These are phyloP conservation scores for Prunus armeniaca DNA, from an alignment of 306 rosid genomes.

Conservation along the genomic window DNA sequence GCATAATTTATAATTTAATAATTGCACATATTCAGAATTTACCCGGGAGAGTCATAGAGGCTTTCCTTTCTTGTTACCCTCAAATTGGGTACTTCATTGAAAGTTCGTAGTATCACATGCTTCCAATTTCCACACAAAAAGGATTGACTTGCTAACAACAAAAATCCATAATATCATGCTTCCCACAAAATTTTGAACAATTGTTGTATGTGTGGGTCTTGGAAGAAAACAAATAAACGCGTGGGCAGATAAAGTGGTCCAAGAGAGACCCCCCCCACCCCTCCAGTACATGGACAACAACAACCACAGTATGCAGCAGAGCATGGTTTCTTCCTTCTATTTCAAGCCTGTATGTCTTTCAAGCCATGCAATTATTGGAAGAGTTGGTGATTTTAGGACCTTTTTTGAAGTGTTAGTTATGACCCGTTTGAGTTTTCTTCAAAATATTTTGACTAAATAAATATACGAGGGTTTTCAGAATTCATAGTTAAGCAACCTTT, in stretches of 20 bases:
- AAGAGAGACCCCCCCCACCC: slow-evolving; percentile 3
- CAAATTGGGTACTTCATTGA: too few species aligned
- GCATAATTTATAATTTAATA: background rate
- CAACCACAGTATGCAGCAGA: slow-evolving; percentile 5
- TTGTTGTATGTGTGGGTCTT: slow-evolving; percentile 20
- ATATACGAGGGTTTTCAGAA: background rate
- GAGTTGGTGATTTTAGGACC: slow-evolving; percentile 3
- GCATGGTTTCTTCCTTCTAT: slow-evolving; percentile 7
- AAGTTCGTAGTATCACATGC: background rate
- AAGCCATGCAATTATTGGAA: slow-evolving; percentile 11
- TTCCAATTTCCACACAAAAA: background rate
- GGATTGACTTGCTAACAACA: slow-evolving; percentile 8
- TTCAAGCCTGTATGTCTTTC: background rate
- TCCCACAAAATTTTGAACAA: background rate
- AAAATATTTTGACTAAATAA: background rate
- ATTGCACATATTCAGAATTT: background rate
- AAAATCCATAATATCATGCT: slow-evolving; percentile 4
- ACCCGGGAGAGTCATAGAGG: background rate
- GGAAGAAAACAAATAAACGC: background rate
- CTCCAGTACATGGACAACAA: slow-evolving; percentile 22
- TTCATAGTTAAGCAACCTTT: background rate
- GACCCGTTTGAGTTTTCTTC: background rate
- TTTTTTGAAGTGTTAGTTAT: slow-evolving; percentile 3
- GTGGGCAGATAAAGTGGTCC: slow-evolving; percentile 25
- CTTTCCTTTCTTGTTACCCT: background rate